Conservation (phyloP, 768 basidiomycete genomes). For the Cubamyces lactineus region DNA sequence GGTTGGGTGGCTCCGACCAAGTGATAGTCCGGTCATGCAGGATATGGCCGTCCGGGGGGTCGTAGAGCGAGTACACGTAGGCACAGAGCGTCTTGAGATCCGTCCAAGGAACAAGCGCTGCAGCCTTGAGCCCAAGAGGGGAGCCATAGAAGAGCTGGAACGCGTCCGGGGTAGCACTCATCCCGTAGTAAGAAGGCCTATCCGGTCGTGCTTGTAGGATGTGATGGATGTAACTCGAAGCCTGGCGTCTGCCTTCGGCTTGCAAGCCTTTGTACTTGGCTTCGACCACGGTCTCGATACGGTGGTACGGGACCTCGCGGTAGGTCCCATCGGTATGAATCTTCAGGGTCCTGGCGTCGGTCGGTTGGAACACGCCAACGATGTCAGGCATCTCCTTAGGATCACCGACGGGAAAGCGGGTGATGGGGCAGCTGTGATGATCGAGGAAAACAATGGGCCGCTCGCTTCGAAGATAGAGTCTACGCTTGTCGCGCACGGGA, state of each 20-base stretch:
- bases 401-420: not conserved
- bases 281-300: not conserved
- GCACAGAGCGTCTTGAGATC: not conserved
- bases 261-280: not conserved
- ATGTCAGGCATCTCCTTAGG: not conserved
- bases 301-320: not conserved
- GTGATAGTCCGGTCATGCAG: not conserved
- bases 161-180: not conserved
- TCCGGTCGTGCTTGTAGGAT: conserved; percentile 9
- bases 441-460: not conserved
- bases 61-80: conserved; percentile 3
- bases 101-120: not conserved
- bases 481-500: too few relatives aligned
- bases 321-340: not conserved
- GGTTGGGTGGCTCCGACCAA: not conserved
- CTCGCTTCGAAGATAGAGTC: too few relatives aligned
- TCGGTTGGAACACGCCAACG: not conserved
- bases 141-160: conserved; percentile 9
- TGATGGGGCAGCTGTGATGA: not conserved
- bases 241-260: not conserved
- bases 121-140: not conserved
- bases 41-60: conserved; percentile 1
- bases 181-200: not conserved
- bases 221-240: not conserved
- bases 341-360: not conserved